Conservation (phyloP, 2,329 filamentous ascomycete species). For the Trichoderma arundinaceum region DNA sequence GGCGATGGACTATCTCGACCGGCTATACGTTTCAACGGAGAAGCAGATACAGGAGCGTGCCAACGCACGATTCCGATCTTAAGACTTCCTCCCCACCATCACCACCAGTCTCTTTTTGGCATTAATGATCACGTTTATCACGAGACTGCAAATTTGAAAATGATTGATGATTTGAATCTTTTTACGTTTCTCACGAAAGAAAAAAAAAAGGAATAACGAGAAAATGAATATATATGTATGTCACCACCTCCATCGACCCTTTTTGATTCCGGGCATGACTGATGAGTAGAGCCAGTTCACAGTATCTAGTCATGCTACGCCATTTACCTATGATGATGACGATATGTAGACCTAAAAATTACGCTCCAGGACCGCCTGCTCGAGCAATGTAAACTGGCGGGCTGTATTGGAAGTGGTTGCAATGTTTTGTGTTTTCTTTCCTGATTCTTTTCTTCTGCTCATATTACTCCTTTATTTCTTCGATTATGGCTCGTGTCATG, state of each 20-base stretch:
- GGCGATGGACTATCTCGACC: constrained; percentile 82
- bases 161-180: constrained; percentile 18
- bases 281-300: neutral
- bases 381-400: constrained; percentile 24
- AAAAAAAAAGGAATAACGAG: constrained; percentile 12
- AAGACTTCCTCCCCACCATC: constrained; percentile 31
- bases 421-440: neutral
- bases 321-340: neutral
- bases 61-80: constrained; percentile 44
- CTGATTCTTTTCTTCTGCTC: constrained; percentile 4
- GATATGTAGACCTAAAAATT: constrained; percentile 14
- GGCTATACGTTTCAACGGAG: constrained; percentile 82
- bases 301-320: constrained; percentile 5
- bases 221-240: constrained; percentile 22
- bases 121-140: constrained; percentile 36
- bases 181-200: constrained; percentile 6
- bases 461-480: neutral
- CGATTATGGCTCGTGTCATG: constrained; percentile 11
- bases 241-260: neutral
- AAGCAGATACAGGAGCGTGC: constrained; percentile 74
- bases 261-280: neutral
- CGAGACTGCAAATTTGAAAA: constrained; percentile 31
- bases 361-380: constrained; percentile 12
- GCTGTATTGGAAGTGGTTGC: constrained; percentile 20
- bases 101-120: constrained; percentile 28